Evolutionary conservation across 2,329 filamentous ascomycete genomes (phyloP).

Genomic region (Trichoderma atroviride): DNA sequence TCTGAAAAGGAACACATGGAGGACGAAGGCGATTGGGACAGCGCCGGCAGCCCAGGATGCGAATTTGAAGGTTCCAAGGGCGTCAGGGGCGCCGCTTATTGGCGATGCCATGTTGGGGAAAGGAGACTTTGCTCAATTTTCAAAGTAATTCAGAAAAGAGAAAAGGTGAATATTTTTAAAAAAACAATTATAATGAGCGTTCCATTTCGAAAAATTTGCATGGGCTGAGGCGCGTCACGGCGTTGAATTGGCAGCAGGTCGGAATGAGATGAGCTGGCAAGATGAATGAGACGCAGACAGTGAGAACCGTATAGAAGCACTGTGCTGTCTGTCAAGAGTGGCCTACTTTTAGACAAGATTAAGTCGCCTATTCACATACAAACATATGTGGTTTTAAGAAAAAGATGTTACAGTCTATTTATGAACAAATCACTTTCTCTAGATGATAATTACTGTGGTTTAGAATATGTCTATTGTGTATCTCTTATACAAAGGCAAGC

Average conservation of each 20-base stretch:
- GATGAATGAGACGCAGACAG: constrained; percentile 11
- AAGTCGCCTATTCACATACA: too few relatives aligned
- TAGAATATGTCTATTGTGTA: constrained; percentile 41
- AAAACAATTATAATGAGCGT: background rate
- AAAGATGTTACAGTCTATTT: background rate
- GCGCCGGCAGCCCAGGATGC: constrained; percentile 17
- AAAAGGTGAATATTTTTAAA: background rate
- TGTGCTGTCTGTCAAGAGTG: background rate
- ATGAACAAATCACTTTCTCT: background rate
- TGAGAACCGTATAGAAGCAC: background rate
- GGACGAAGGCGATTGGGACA: constrained; percentile 19
- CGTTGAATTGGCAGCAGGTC: background rate
- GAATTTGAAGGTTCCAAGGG: constrained; percentile 5
- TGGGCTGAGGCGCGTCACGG: background rate
- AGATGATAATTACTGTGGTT: background rate
- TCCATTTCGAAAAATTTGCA: background rate
- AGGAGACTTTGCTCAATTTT: background rate
- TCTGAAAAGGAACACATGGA: constrained; percentile 14
- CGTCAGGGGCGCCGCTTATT: background rate
- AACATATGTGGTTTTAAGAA: too few relatives aligned
- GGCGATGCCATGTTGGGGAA: constrained; percentile 20
- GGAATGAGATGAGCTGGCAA: constrained; percentile 27
- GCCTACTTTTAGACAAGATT: background rate
- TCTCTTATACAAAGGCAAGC: constrained; percentile 45
- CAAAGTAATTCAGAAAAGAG: background rate